Evolutionary conservation across 2,329 filamentous ascomycete genomes (phyloP), one percentile per base, ranked within the genome.

Genomic region (Cadophora gregata): DNA sequence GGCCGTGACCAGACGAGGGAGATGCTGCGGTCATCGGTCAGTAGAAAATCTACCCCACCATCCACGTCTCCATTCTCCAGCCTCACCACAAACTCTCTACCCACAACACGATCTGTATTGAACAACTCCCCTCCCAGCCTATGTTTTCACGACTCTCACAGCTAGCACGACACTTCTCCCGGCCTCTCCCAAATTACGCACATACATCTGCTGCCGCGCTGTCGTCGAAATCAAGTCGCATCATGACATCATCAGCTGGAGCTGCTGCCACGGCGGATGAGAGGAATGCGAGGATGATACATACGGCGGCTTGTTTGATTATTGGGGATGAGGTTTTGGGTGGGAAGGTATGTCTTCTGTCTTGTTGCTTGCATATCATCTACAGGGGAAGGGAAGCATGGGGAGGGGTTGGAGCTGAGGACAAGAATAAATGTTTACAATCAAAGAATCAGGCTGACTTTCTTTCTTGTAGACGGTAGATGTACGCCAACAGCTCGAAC

Each of bases 251-350:
- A 74, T 77, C 83, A 67, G 24, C 31, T 33, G 47, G 14, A 21
- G 59, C 29, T 14, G 45, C 29, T 36, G 42, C 36, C 25, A 83
- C 84, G 74, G 81, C 83, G 4, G 82, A 84, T 67, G 83, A 87
- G 75, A 83, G 86, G 70, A 85, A 84, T 75, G 82, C 85, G 74
- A 84, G 89, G 76, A 88, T 86, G 67, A 96, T 98, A 73, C 89
- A 93, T 77, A 97, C 94, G 56, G 96, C 95, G 12, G 95, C 91
- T 65, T 97, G 93, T 79, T 81, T 98, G 70, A 93, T 99, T 67
- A 98, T 99, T 74, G 95, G 95, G n/a, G 95, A 98, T 80, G 95
- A 97, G 79, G 93, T 98, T 5, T 84, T 98, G 4, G 94, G 93
- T 25, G 95, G 96, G 74, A 98, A 98, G 90, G 94, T 93, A 78